Base-by-base conservation (phyloP, 2,329 filamentous ascomycete species). In the Leptographium flavum region DNA sequence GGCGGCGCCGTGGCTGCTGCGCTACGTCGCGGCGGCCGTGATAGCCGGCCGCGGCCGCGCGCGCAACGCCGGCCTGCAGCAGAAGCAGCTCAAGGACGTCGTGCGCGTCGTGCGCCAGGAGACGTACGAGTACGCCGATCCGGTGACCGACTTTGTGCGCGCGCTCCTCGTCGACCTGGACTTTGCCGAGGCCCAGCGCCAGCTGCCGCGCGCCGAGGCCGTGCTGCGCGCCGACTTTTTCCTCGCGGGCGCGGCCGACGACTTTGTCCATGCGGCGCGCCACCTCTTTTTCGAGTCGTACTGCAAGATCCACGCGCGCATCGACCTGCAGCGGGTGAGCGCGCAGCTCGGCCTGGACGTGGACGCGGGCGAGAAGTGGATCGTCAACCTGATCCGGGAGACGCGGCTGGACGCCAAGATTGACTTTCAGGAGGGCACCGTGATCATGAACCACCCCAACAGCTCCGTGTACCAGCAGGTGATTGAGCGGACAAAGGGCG, bases 281-380 rank as follows among this genome's bases (percentile, higher is more conserved):
- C 92, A 98, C 71, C 73, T 98, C 49, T 96, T 98, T 63, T 96
- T 90, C 45, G 92, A 98, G 73, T 87, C 81, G 64, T 98, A 98
- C 76, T 98, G 92, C 85, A 96, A 96, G 78, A 98, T 98, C 63
- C 93, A 96, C 66, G 87, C 94, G 62, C 78, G 90, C 57, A 98
- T 98, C 62, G 90, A 96, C 64, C 96, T 98, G 64, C 87, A 88
- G 76, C 92, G 96, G 57, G 77, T 98, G 48, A 94, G 87, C 53
- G 83, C 80, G 52, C 85, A 92, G 62, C 79, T 98, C 49, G 92
- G 90, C 53, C 74, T 98, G 53, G 87, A 83, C 61, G 81, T 88
- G 57, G 87, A 94, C 60, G 92, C 96, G 60, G 92, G 92, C 58
- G 92, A 98, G 79, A 98, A 98, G 74, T 98, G 92, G 92, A 98